phyloP scores from a whole-genome alignment of 108 stramenopile genomes.

The Cyclostephanos invisitatus region DNA sequence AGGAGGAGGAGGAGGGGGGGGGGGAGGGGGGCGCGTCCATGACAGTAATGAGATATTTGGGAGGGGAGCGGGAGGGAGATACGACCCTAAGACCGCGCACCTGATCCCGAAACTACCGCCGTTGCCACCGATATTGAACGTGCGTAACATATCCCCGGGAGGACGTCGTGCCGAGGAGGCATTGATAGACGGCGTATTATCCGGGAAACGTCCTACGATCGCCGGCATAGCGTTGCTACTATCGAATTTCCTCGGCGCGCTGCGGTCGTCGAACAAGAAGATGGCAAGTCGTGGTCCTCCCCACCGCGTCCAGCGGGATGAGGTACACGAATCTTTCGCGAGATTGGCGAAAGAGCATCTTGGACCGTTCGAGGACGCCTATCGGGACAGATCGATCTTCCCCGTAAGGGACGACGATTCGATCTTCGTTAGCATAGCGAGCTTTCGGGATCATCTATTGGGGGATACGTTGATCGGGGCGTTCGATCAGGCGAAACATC shows the following conservation, averaged over 20 bases:
- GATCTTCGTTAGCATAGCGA: slow-evolving; percentile 86
- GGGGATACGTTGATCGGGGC: slow-evolving; percentile 79
- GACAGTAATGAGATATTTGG: too few relatives aligned
- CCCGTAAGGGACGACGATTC: slow-evolving; percentile 64
- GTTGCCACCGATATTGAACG: slow-evolving; percentile 36
- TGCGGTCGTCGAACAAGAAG: slow-evolving; percentile 44
- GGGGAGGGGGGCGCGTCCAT: neutral
- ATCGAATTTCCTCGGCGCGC: slow-evolving; percentile 35
- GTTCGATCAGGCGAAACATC: slow-evolving; percentile 81
- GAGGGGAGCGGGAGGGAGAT: too few relatives aligned
- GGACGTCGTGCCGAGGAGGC: neutral
- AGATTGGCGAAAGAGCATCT: slow-evolving; percentile 46
- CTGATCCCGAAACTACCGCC: slow-evolving; percentile 22
- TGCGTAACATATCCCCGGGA: slow-evolving; percentile 21
- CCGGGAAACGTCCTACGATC: slow-evolving; percentile 52
- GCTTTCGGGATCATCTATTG: slow-evolving; percentile 88
- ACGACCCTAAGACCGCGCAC: slow-evolving; percentile 3
- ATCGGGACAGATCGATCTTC: slow-evolving; percentile 60
- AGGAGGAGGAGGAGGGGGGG: neutral
- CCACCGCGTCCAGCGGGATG: slow-evolving; percentile 33
- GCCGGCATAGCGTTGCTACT: slow-evolving; percentile 58
- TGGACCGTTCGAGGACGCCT: slow-evolving; percentile 50
- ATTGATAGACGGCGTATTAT: slow-evolving; percentile 48
- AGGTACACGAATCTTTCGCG: slow-evolving; percentile 53
- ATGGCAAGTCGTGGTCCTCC: slow-evolving; percentile 14